A percentile compares a stretch with the other conserved stretches of the same genome.
These are phyloP conservation scores for Trapa bicornis DNA, from an alignment of 345 rosid genomes.

Conservation along the genomic window DNA sequence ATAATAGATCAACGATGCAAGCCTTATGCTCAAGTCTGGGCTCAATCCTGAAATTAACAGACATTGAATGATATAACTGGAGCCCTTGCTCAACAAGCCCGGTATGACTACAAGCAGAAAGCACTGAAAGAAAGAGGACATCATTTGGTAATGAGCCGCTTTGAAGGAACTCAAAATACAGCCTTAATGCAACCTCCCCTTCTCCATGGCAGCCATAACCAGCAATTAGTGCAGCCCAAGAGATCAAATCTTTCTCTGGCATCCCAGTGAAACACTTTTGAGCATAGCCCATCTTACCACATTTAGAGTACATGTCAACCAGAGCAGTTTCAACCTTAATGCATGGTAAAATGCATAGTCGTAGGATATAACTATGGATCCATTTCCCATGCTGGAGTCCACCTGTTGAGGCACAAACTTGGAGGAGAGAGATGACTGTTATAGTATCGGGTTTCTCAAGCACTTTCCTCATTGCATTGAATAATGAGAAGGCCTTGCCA, in stretches of 20 bases:
- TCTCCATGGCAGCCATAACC: conserved; percentile 78
- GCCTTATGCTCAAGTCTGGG: conserved; percentile 44
- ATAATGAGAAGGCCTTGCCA: conserved; percentile 31
- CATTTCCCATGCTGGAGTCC: conserved; percentile 51
- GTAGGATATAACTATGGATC: conserved; percentile 43
- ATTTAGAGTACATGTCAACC: conserved; percentile 71
- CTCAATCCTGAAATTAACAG: conserved; percentile 27
- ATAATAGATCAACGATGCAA: conserved; percentile 51
- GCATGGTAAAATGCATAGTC: conserved; percentile 35
- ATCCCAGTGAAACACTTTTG: conserved; percentile 47
- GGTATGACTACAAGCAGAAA: conserved; percentile 70
- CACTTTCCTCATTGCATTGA: conserved; percentile 32
- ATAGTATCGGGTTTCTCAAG: conserved; percentile 46
- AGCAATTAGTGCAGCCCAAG: conserved; percentile 56
- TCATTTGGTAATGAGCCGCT: conserved; percentile 53
- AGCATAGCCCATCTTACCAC: conserved; percentile 53
- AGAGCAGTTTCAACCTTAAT: conserved; percentile 46
- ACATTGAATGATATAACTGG: conserved; percentile 41
- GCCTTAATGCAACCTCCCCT: conserved; percentile 48
- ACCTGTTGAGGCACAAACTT: conserved; percentile 48
- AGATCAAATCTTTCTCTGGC: conserved; percentile 37
- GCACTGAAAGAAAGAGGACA: conserved; percentile 48
- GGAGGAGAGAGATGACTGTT: conserved; percentile 55
- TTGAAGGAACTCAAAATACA: conserved; percentile 42
- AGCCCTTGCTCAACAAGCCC: conserved; percentile 61